A percentile compares a stretch with the other conserved stretches of the same genome.
Conservation (phyloP, 352 stramenopile species). For the Phytophthora citrophthora region DNA sequence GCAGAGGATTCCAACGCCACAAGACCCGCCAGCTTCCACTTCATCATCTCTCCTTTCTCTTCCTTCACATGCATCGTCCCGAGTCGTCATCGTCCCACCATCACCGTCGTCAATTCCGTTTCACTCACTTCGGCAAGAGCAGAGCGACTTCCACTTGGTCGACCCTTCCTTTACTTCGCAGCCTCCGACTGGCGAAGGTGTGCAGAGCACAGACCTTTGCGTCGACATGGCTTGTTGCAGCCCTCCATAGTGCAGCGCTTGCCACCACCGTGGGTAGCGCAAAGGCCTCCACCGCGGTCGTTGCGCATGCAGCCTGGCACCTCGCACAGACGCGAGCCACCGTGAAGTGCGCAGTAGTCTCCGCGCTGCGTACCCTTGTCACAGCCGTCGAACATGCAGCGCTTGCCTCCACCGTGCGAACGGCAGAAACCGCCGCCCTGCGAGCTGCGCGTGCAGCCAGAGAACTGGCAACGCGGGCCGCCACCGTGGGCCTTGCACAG, state of each 20-base stretch:
- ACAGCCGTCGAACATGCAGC: conserved; percentile 84
- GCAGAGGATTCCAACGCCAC: conserved; percentile 32
- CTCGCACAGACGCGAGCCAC: conserved; percentile 85
- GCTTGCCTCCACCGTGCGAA: conserved; percentile 88
- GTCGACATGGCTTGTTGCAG: conserved; percentile 81
- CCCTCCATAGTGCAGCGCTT: conserved; percentile 76
- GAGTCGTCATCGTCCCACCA: conserved; percentile 38
- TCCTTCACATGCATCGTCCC: conserved; percentile 9
- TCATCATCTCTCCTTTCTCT: conserved; percentile 34
- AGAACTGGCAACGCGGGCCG: conserved; percentile 77
- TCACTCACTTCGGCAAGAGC: conserved; percentile 11
- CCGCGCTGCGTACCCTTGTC: conserved; percentile 89
- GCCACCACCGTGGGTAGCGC: conserved; percentile 79
- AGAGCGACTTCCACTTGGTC: conserved; percentile 34
- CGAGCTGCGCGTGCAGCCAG: conserved; percentile 70
- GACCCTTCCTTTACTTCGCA: conserved; percentile 28
- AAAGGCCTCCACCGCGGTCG: conserved; percentile 79
- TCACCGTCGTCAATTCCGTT: conserved; percentile 20
- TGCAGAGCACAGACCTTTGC: conserved; percentile 84
- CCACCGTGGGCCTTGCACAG: conserved; percentile 90
- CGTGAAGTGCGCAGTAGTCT: conserved; percentile 87
- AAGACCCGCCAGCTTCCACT: conserved; percentile 33
- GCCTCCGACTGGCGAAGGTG: conserved; percentile 53
- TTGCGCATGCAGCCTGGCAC: conserved; percentile 84
- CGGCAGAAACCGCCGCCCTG: conserved; percentile 85